These are phyloP conservation scores for Botrytis byssoidea DNA, from an alignment of 2,329 filamentous ascomycete species.

Conservation along the genomic window DNA sequence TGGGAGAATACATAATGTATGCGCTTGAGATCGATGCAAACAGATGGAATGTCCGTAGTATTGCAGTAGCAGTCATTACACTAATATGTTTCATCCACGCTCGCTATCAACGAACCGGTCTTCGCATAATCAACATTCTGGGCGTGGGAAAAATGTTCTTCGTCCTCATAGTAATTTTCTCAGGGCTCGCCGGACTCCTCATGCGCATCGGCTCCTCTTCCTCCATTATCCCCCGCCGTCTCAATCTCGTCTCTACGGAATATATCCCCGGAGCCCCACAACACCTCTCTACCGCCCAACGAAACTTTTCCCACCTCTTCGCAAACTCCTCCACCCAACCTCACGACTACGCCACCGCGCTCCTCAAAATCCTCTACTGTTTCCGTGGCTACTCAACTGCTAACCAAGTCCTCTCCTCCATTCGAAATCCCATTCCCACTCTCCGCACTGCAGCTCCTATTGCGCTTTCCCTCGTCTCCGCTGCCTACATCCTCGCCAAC, in stretches of 20 bases:
- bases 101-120: slow-evolving; percentile 46
- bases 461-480: slow-evolving; percentile 53
- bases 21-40: slow-evolving; percentile 43
- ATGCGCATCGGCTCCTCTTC: neutral
- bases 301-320: slow-evolving; percentile 45
- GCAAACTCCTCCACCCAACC: slow-evolving; percentile 43
- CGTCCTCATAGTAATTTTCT: slow-evolving; percentile 47
- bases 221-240: neutral
- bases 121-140: slow-evolving; percentile 49
- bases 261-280: neutral
- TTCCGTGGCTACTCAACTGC: slow-evolving; percentile 56
- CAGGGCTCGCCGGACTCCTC: slow-evolving; percentile 42
- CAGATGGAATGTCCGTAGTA: slow-evolving; percentile 50
- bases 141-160: slow-evolving; percentile 51
- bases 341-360: slow-evolving; percentile 48
- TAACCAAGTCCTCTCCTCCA: slow-evolving; percentile 50
- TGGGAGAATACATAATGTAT: slow-evolving; percentile 48
- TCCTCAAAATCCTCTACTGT: slow-evolving; percentile 57
- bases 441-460: slow-evolving; percentile 56
- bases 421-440: slow-evolving; percentile 56
- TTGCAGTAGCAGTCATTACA: slow-evolving; percentile 49
- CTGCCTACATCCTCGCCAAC: slow-evolving; percentile 57
- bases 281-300: slow-evolving; percentile 33
- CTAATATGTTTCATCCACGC: slow-evolving; percentile 49
- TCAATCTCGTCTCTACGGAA: neutral